Evolutionary conservation across 768 basidiomycete species (phyloP), one percentile per base, ranked within the genome.

Genomic region (Rhodosporidiobolus odoratus): DNA sequence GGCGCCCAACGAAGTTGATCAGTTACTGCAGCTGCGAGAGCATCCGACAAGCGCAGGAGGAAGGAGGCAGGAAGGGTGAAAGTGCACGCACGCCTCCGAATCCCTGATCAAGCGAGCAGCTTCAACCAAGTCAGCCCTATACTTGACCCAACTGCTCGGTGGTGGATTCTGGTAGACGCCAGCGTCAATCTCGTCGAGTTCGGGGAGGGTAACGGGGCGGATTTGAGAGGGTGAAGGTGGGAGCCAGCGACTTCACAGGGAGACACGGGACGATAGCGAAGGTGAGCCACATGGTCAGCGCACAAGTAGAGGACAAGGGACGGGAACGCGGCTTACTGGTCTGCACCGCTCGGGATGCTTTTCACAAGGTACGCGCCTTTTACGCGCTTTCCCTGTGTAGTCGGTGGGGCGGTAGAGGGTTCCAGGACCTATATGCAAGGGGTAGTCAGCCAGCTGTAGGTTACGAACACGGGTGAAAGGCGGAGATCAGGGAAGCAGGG

Each of bases 61-160:
- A 30, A 16, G n/a, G 25, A 10, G 58, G 12, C n/a, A 40, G 27
- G 5, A 23, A n/a, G n/a, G n/a, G n/a, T n/a, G n/a, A n/a, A n/a
- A n/a, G n/a, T n/a, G n/a, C n/a, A 19, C 23, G 15, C 8, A 47
- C 63, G 30, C 53, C 41, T 54, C 32, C 5, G 53, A 41, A 34
- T 45, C 10, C 54, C 43, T 45, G 34, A 57, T 37, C 27, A 65
- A 25, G 43, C 23, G 35, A 32, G 21, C 57, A 9, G 65, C 65
- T 19, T 66, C 65, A 48, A 66, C 37, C 25, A 66, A 37, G 4
- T 66, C 65, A 23, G 16, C 15, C 23, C 65, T 34, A 35, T 37
- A 66, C 37, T 58, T 58, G n/a, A 23, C 27, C 65, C 65, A 66
- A 21, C 43, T 47, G 54, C 17, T 23, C n/a, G 64, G 64, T n/a